A percentile compares a stretch with the other conserved stretches of the same genome.
These are phyloP conservation scores for Metschnikowia vanudenii DNA, from an alignment of 805 yeast species.

Conservation along the genomic window DNA sequence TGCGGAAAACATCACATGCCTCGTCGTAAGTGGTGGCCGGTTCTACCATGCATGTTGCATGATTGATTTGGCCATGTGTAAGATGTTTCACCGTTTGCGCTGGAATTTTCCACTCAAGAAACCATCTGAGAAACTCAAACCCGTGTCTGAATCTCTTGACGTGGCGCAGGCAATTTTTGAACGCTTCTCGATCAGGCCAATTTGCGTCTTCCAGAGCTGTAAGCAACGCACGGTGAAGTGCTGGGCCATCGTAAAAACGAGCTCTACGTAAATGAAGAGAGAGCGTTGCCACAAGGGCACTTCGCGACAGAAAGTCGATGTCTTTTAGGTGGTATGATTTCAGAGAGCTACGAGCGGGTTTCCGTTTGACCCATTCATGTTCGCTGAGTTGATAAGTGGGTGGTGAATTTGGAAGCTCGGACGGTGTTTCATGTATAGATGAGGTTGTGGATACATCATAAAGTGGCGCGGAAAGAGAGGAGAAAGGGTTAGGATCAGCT, in stretches of 20 bases:
- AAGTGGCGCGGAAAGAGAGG: too few relatives aligned
- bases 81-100: background rate
- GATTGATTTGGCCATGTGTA: background rate
- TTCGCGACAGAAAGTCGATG: constrained; percentile 1
- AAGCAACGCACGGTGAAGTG: background rate
- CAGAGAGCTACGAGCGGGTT: background rate
- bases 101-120: constrained; percentile 1
- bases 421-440: background rate
- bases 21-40: background rate
- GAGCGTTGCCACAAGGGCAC: background rate
- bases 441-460: too few relatives aligned
- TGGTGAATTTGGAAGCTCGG: background rate
- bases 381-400: background rate
- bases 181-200: constrained; percentile 1
- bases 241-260: background rate
- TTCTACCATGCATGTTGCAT: background rate
- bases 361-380: background rate
- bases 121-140: constrained; percentile 1
- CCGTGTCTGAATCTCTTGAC: constrained; percentile 1
- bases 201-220: background rate
- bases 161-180: background rate
- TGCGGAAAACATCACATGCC: constrained; percentile 2
- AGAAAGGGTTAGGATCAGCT: too few relatives aligned
- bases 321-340: background rate
- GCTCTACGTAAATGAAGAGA: constrained; percentile 1